Evolutionary conservation across 768 basidiomycete species (phyloP).

Genomic region (Mycena alexandri): DNA sequence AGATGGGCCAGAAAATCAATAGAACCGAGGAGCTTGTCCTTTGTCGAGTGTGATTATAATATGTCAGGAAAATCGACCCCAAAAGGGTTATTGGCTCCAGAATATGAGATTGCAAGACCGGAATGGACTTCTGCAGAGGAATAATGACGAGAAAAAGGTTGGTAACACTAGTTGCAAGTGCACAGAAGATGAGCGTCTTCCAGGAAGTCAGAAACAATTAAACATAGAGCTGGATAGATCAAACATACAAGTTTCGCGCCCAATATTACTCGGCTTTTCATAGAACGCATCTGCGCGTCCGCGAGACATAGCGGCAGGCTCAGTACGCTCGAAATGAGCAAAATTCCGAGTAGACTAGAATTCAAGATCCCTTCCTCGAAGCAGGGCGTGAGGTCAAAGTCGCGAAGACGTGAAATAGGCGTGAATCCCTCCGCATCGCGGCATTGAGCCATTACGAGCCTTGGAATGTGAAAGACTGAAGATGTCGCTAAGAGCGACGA

Average conservation of each 20-base stretch:
- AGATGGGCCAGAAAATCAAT: conserved; percentile 87
- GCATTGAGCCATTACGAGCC: conserved; percentile 49
- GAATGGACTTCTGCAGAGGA: conserved; percentile 49
- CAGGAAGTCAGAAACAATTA: conserved; percentile 15
- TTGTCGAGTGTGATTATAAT: conserved; percentile 73
- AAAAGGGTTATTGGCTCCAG: conserved; percentile 71
- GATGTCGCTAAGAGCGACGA: background rate
- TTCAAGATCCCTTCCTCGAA: conserved; percentile 82
- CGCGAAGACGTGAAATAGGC: conserved; percentile 66
- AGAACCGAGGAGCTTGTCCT: conserved; percentile 74
- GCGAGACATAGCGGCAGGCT: conserved; percentile 47
- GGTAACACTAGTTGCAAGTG: conserved; percentile 60
- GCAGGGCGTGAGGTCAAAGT: conserved; percentile 85
- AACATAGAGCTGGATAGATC: background rate
- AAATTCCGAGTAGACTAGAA: conserved; percentile 59
- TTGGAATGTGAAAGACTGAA: background rate
- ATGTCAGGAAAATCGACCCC: conserved; percentile 64
- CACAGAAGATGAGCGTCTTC: conserved; percentile 63
- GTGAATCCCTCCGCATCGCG: conserved; percentile 75
- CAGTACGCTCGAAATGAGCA: conserved; percentile 58
- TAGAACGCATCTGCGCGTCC: conserved; percentile 49
- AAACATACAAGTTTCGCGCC: conserved; percentile 75
- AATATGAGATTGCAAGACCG: conserved; percentile 63
- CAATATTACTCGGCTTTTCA: conserved; percentile 65
- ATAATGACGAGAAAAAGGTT: conserved; percentile 56